Conservation (phyloP, 352 stramenopile species). For the Phytophthora sansomeana region DNA sequence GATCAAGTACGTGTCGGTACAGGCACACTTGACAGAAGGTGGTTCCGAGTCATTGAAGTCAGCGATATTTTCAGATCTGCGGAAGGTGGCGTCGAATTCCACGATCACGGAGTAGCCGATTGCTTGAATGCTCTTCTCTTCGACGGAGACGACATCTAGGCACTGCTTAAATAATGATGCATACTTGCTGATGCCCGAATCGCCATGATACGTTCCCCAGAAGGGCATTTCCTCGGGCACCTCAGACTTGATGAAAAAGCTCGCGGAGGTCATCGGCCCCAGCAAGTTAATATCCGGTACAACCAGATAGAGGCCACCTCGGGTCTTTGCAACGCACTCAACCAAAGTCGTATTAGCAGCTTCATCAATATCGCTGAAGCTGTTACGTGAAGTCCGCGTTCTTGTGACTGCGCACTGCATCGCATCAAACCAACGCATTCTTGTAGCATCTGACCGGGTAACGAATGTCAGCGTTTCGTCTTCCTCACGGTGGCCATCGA, state of each 20-base stretch:
- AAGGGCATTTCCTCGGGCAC: slow-evolving; percentile 84
- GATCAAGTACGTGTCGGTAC: slow-evolving; percentile 82
- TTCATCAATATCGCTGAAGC: slow-evolving; percentile 69
- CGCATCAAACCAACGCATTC: slow-evolving; percentile 67
- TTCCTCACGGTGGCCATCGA: slow-evolving; percentile 75
- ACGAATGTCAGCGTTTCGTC: slow-evolving; percentile 84
- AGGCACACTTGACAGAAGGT: slow-evolving; percentile 63
- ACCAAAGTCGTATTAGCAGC: slow-evolving; percentile 68
- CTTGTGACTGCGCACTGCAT: slow-evolving; percentile 60
- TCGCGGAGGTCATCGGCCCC: slow-evolving; percentile 59
- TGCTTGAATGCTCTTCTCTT: slow-evolving; percentile 72
- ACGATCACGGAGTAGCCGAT: slow-evolving; percentile 83
- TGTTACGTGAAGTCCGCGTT: slow-evolving; percentile 56
- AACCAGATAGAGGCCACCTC: slow-evolving; percentile 52
- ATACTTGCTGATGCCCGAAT: slow-evolving; percentile 74
- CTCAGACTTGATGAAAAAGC: slow-evolving; percentile 80
- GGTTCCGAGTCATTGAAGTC: slow-evolving; percentile 35
- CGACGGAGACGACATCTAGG: slow-evolving; percentile 59
- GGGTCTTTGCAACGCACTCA: slow-evolving; percentile 67
- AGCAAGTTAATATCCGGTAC: slow-evolving; percentile 71
- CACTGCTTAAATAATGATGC: slow-evolving; percentile 72
- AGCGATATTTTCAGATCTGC: slow-evolving; percentile 44
- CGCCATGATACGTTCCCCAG: slow-evolving; percentile 77
- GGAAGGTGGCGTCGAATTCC: slow-evolving; percentile 76
- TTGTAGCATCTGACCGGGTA: slow-evolving; percentile 58